Evolutionary conservation across 2,329 filamentous ascomycete genomes (phyloP), one percentile per base, ranked within the genome.

Genomic region (Biscogniauxia mediterranea): DNA sequence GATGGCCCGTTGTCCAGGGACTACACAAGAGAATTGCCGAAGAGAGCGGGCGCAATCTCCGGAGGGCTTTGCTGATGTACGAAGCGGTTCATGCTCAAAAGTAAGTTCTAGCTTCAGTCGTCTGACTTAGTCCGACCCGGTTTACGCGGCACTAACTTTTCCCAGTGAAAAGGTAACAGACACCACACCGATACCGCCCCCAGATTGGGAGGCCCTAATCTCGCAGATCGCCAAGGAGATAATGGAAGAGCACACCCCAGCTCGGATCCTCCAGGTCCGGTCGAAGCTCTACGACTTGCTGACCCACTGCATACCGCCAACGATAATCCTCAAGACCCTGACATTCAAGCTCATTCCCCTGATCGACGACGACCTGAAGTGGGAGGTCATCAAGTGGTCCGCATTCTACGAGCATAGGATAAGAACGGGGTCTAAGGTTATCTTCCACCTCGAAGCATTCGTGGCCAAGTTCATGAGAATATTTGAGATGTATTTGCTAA

Each of bases 391-490:
- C 67, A 92, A 90, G 73, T 99, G 95, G 95, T 91, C 92, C 4
- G 93, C 95, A 0, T 98, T 97, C 72, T 99, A 96, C 76, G 96
- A 99, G 77, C 95, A 99, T 76, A 86, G 95, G 63, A 91, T 98
- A 77, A 91, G 91, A 74, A 90, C 90, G 69, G 95, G 95, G 56
- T 93, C 85, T 62, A 99, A 99, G 83, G 91, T 96, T 61, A 98
- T 99, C 65, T 99, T 99, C 77, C 96, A 99, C 73, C 81, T 99
- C 3, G 96, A 99, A 78, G 95, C 95, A 3, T 99, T 99, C 77
- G 95, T 99, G 61, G 94, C 94, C 61, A 98, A 97, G 80, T 97
- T 98, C 75, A 98, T 99, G 94, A 87, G 94, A 69, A 87, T 98
- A 68, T 85, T 94, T 65, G 95, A 99, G 80, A 94, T 93, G 87